Evolutionary conservation across 2,329 filamentous ascomycete species (phyloP), one percentile per base, ranked within the genome.

Genomic region (Macrophomina pseudophaseolina): DNA sequence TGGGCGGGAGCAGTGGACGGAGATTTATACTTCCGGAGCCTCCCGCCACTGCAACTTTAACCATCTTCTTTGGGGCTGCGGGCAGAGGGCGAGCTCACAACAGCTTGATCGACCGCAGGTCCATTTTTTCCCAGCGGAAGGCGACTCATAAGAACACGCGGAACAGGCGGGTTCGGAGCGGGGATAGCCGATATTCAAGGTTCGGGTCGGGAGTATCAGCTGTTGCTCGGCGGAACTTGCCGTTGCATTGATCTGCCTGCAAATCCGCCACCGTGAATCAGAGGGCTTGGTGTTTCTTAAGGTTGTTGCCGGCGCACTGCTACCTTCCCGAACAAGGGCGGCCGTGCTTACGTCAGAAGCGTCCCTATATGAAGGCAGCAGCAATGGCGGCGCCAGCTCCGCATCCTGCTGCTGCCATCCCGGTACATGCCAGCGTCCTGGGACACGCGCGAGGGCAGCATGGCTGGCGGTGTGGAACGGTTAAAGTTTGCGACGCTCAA

Each of bases 41-140:
- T 38, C 75, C 76, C 35, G 75, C 75, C 46, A 77, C 74, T 54
- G 75, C 75, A 42, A 78, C 70, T 65, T 73, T 76, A 54, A 78
- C 75, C 75, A 60, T 60, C 30, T 48, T 60, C 23, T 38, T 18
- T 4, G 9, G 32, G 33, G 18, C 23, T 14, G 48, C 23, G 48
- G 12, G 30, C 16, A 35, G 11, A 38, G 16, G 42, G 14, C 8
- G 14, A 14, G 38, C 38, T 40, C 38, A 23, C 23, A 23, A 40
- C 38, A 9, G 38, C 38, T 16, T 28, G n/a, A 23, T 33, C 33
- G 16, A 7, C 28, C 28, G 28, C 28, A 23, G 49, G 42, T 44
- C 49, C 16, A 28, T 35, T 14, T 44, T 58, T 33, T 30, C 38
- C 11, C 9, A 14, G 38, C 28, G 38, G 40, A 14, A 14, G n/a